Conservation (phyloP, 331 rosid species). For the Quercus phellos region DNA sequence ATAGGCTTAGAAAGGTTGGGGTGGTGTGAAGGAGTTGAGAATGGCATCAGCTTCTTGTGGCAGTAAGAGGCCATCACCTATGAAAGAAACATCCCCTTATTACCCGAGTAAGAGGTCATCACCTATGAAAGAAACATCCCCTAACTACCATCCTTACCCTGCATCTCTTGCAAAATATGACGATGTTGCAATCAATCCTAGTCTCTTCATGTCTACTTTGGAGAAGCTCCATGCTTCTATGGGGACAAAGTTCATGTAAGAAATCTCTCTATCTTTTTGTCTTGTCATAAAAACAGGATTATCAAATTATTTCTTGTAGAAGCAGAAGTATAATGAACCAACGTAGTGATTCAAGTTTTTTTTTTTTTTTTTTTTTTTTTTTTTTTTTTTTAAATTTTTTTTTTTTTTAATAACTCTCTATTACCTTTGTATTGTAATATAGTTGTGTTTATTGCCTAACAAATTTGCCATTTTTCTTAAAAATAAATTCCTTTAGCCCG, state of each 20-base stretch:
- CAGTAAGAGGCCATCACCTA: conserved; percentile 32
- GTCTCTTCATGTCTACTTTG: conserved; percentile 55
- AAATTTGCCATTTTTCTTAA: not conserved
- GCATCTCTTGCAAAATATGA: conserved; percentile 53
- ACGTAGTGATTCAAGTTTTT: not conserved
- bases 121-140: conserved; percentile 35
- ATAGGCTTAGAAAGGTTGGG: conserved; percentile 23
- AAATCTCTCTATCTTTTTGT: not conserved
- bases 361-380: not conserved
- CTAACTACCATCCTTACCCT: conserved; percentile 44
- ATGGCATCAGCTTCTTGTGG: conserved; percentile 72
- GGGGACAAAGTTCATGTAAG: conserved; percentile 89
- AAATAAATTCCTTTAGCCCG: not conserved
- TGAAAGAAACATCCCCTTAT: conserved; percentile 36
- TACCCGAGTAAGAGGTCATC: conserved; percentile 31
- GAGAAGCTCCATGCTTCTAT: conserved; percentile 65
- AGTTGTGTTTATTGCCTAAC: not conserved
- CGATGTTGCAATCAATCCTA: conserved; percentile 49
- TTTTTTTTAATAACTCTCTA: not conserved
- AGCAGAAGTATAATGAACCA: not conserved
- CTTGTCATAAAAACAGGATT: not conserved
- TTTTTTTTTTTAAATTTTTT: no score
- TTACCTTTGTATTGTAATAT: not conserved
- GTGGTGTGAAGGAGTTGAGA: conserved; percentile 16
- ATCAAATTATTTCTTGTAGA: not conserved